Evolutionary conservation across 2,329 filamentous ascomycete genomes (phyloP), one percentile per base, ranked within the genome.

Genomic region (Ceratocystis huliohia): DNA sequence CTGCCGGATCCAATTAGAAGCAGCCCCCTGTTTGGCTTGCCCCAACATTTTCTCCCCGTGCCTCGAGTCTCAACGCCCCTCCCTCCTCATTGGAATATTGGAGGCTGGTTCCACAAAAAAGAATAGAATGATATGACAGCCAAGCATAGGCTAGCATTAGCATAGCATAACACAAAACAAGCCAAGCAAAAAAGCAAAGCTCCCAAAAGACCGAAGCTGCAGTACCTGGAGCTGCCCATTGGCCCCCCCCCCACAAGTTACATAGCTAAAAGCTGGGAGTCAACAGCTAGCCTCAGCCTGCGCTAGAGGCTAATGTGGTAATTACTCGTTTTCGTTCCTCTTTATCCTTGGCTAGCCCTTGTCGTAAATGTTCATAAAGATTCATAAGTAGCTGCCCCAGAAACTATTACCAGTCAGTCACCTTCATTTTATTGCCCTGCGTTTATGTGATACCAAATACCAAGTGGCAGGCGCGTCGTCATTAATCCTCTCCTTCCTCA

Each of bases 391-490:
- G 25, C 48, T 53, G 48, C 20, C 48, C 22, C 48, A 17, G 22
- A 53, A 53, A 53, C 15, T 53, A 22, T 28, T 13, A 22, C 22
- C 8, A 53, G 6, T 46, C 22, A 25, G n/a, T 41, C 37, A 3
- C 37, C 37, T 41, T 13, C 15, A 41, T 28, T 44, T 62, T 62
- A 41, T 45, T 33, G n/a, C 59, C 33, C 22, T 65, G 62, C 46
- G 20, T 65, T 66, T 61, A 48, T 69, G 63, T 64, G 37, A 68
- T 57, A 17, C 22, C 30, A 41, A 41, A 41, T 41, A 41, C 37
- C 37, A 41, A 41, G 37, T 25, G 56, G 5, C 45, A 44, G 17
- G 15, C 48, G 56, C 56, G 56, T 56, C 57, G 30, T 56, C 41
- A 62, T 61, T 37, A 25, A 37, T 33, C 63, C 62, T 64, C 56